These are phyloP conservation scores for Blattamonas nauphoetae DNA, from an alignment of 78 protist genomes.

Conservation along the genomic window DNA sequence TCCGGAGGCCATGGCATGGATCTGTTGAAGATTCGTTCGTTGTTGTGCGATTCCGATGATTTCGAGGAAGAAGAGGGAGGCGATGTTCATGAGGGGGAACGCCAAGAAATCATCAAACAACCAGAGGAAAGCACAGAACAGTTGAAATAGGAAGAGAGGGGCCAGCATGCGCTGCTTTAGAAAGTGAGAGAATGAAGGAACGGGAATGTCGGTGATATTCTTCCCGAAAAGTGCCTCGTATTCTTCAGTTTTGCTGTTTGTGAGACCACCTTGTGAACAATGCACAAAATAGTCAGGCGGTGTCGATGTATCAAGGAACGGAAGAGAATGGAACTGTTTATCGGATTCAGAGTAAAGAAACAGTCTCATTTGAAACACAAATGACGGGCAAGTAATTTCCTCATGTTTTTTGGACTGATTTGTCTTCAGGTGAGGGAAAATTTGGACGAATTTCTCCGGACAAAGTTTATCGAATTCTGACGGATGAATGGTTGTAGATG, in stretches of 20 bases:
- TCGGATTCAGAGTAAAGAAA: neutral
- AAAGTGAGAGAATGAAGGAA: constrained; percentile 72
- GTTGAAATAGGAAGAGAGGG: constrained; percentile 96
- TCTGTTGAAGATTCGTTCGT: constrained; percentile 19
- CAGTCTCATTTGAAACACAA: neutral
- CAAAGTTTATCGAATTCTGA: no score
- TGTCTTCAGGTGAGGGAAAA: no score
- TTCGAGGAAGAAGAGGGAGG: constrained; percentile 82
- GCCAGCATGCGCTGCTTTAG: constrained; percentile 80
- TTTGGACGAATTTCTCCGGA: no score
- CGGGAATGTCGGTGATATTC: constrained; percentile 79
- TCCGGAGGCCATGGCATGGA: constrained; percentile 18
- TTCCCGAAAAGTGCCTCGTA: no score
- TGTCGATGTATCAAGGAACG: neutral
- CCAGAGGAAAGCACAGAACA: constrained; percentile 90
- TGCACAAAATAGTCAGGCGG: neutral
- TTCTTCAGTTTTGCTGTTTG: no score
- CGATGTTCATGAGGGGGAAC: constrained; percentile 83
- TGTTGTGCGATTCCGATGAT: constrained; percentile 66
- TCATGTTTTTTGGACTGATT: no score
- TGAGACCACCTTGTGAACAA: neutral
- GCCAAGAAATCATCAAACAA: constrained; percentile 78
- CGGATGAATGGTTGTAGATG: no score
- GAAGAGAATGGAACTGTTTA: neutral
- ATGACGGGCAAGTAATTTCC: neutral